Evolutionary conservation across 2,329 filamentous ascomycete genomes (phyloP).

Genomic region (Bipolaris zeicola): DNA sequence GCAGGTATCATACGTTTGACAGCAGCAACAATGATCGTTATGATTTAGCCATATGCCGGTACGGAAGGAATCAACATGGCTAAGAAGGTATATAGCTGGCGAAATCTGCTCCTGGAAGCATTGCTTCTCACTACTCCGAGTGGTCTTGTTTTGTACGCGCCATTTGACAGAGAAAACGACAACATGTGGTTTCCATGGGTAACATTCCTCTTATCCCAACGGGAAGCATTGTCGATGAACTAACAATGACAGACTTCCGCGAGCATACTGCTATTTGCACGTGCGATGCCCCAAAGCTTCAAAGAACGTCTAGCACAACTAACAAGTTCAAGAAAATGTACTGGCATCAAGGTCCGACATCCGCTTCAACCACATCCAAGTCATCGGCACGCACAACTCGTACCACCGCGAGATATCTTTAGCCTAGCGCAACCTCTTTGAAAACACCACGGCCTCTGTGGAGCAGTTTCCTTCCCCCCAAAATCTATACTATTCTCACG

Average conservation of each 20-base stretch:
- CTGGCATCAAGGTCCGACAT: constrained; percentile 32
- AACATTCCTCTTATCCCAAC: background rate
- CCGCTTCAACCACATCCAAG: constrained; percentile 60
- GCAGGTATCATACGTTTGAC: background rate
- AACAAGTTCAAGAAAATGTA: constrained; percentile 16
- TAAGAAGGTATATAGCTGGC: constrained; percentile 16
- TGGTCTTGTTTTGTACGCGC: background rate
- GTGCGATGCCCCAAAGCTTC: constrained; percentile 9
- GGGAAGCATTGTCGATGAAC: background rate
- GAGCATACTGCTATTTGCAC: constrained; percentile 28
- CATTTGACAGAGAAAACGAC: background rate
- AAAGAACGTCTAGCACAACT: too few species aligned
- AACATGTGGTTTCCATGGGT: constrained; percentile 25
- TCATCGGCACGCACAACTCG: constrained; percentile 59
- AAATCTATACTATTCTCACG: constrained; percentile 58
- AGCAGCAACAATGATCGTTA: constrained; percentile 7
- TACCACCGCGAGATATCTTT: constrained; percentile 56
- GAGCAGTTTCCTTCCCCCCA: constrained; percentile 28
- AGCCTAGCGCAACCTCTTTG: constrained; percentile 51
- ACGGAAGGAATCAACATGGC: constrained; percentile 6
- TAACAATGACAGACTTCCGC: constrained; percentile 20
- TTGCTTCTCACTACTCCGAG: constrained; percentile 4
- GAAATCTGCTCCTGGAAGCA: constrained; percentile 11
- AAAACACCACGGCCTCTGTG: constrained; percentile 36
- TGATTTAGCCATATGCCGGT: constrained; percentile 13